Base-by-base conservation (phyloP, 1,284 basidiomycete genomes). In the Pseudozyma tsukubaensis region DNA sequence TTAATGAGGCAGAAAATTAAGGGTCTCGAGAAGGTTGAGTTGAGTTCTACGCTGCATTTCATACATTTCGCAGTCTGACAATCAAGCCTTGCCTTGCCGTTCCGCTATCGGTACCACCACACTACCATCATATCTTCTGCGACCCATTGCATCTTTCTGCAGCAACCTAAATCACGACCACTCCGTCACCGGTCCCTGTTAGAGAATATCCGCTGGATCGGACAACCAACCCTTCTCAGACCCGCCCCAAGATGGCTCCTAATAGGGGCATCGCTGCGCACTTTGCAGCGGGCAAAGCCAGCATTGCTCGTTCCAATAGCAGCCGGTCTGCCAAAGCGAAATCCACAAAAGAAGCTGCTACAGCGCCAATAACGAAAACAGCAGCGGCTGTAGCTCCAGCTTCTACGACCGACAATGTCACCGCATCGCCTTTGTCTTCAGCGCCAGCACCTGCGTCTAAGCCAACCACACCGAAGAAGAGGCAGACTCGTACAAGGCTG, bases 231-330 rank as follows among this genome's bases (percentile, higher is more conserved):
- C 16, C 34, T 29, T 35, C n/a, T n/a, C n/a, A n/a, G n/a, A n/a
- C n/a, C n/a, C n/a, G n/a, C 43, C 32, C 52, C 35, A 42, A n/a
- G 1, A 69, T 69, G 67, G 67, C 57, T 40, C 62, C 69, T 35
- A 62, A 62, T 24, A 54, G 63, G 29, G 65, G 71, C 24, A 64
- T 73, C 32, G 54, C 64, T 11, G 43, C 65, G 14, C 71, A 73
- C 42, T 73, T 73, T 51, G 53, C 63, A 2, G 59, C 63, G 11
- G 49, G 55, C 0, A 73, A 73, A 50, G 60, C 71, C 3, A 57
- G 50, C 13, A 61, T 73, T 51, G 59, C 40, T 40, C 53, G 61
- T 13, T 29, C 35, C 47, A 50, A 45, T 10, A 37, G 50, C 50
- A 50, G 39, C 34, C 60, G 67, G 8, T 56, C 60, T 19, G 34